These are phyloP conservation scores for Trametes punicea DNA, from an alignment of 768 basidiomycete genomes.

Conservation along the genomic window DNA sequence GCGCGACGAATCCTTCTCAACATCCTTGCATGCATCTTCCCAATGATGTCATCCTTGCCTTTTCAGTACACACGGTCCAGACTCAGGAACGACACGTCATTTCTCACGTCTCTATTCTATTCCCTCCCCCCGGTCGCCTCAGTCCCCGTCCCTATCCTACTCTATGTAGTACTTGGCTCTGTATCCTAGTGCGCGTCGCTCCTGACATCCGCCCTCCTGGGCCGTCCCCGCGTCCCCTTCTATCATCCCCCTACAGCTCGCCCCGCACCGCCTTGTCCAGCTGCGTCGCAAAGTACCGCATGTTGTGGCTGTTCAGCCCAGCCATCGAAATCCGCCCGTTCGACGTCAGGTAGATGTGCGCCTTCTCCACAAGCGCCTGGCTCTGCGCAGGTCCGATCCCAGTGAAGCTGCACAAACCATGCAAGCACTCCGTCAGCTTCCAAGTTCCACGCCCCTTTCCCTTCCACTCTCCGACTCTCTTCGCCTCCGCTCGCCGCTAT, in stretches of 20 bases:
- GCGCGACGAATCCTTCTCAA: slow-evolving; percentile 17
- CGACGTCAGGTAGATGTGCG: slow-evolving; percentile 80
- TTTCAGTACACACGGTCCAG: slow-evolving; percentile 8
- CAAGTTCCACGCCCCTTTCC: slow-evolving; percentile 5
- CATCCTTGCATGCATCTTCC: slow-evolving; percentile 16
- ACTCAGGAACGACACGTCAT: slow-evolving; percentile 24
- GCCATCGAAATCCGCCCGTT: slow-evolving; percentile 97
- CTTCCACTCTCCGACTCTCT: not conserved
- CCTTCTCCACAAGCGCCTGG: slow-evolving; percentile 62
- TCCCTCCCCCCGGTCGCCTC: not conserved
- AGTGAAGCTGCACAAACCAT: slow-evolving; percentile 63
- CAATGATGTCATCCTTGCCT: slow-evolving; percentile 24
- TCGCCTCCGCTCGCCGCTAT: slow-evolving; percentile 5
- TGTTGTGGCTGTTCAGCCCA: slow-evolving; percentile 76
- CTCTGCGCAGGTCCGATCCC: slow-evolving; percentile 70
- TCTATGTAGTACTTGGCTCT: not conserved
- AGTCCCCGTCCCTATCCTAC: not conserved
- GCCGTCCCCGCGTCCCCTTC: not conserved
- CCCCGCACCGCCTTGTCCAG: slow-evolving; percentile 67
- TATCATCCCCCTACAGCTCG: slow-evolving; percentile 29
- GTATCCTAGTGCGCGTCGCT: not conserved
- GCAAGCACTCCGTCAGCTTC: not conserved
- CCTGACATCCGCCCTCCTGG: not conserved
- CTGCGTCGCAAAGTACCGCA: slow-evolving; percentile 69
- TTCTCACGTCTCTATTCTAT: slow-evolving; percentile 22